Base-by-base conservation (phyloP, 805 yeast genomes). In the Groenewaldozyma salmanticensis region DNA sequence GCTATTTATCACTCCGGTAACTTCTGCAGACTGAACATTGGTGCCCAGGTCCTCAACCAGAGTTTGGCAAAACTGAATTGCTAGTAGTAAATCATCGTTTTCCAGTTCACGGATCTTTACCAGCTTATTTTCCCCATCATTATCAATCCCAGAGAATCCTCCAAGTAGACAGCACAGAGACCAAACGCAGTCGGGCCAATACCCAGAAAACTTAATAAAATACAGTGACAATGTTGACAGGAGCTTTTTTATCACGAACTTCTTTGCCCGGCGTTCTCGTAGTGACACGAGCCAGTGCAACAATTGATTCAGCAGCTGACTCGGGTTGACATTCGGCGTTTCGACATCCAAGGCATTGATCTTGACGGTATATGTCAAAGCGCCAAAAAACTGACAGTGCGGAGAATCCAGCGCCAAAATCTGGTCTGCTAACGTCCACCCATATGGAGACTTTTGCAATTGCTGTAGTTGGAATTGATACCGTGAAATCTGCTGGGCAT, bases 361-460 rank as follows among this genome's bases (percentile, higher is more conserved):
- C 47, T 70, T 65, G 3, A 85, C 92, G 0, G 85, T 72, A 44
- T 75, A 77, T 0, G 95, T 85, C 43, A 82, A 67, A 0, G 94
- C 94, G 0, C 94, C 95, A 52, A 85, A 79, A 56, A 80, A 85
- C 52, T 77, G 75, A 29, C 60, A 56, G 33, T 60, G 52, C 3
- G 64, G 52, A 15, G 35, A 21, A 21, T 47, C 32, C 2, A 59
- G 46, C 36, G 45, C 44, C 5, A 85, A 61, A 17, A 85, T 64
- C 31, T 59, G 49, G 27, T 70, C 66, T 0, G 88, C 94, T 19
- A 85, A 53, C 2, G 49, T 47, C 62, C 76, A 68, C 1, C 85
- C 90, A 37, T 68, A 52, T 0, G 62, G 58, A 0, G 79, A 72
- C 49, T 64, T 68, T 54, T 85, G 95, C 4, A 77, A 52, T 3